Percentiles rank a stretch among this genome's conserved stretches.
phyloP scores from a whole-genome alignment of 1,284 basidiomycete genomes.

The Ceratobasidium sp. region DNA sequence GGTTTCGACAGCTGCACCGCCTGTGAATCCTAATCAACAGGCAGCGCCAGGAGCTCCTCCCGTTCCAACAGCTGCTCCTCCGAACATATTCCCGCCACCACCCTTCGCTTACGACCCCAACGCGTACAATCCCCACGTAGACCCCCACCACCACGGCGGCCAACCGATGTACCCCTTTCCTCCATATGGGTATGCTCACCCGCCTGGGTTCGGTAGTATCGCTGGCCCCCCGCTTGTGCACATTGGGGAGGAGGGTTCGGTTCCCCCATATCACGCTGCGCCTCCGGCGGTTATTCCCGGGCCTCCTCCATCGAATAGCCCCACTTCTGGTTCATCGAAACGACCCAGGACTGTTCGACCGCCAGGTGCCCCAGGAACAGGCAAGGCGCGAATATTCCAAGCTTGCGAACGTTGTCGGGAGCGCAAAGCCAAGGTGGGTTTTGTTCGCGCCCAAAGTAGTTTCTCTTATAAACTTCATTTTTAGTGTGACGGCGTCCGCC shows the following conservation, averaged over 20 bases:
- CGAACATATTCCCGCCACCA: conserved; percentile 34
- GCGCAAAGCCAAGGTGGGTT: conserved; percentile 31
- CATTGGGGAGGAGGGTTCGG: conserved; percentile 30
- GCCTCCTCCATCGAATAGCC: not conserved
- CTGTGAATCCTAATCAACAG: not conserved
- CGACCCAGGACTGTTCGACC: conserved; percentile 19
- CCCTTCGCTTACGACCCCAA: conserved; percentile 35
- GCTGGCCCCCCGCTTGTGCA: conserved; percentile 34
- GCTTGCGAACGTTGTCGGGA: conserved; percentile 36
- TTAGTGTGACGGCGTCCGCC: conserved; percentile 32
- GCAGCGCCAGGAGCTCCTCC: conserved; percentile 3
- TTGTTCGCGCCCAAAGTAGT: not conserved
- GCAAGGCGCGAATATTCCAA: conserved; percentile 30
- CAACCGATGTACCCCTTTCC: conserved; percentile 36
- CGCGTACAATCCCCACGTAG: conserved; percentile 33
- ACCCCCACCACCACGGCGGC: conserved; percentile 34
- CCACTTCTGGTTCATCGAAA: not conserved
- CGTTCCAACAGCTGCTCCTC: conserved; percentile 22
- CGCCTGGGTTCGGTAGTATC: conserved; percentile 28
- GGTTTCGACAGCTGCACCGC: not conserved
- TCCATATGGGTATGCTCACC: conserved; percentile 24
- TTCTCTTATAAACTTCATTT: not conserved
- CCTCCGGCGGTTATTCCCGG: conserved; percentile 12
- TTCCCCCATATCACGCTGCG: conserved; percentile 21
- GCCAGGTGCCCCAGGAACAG: conserved; percentile 18